These are phyloP conservation scores for Ophiostoma sp. DNA, from an alignment of 2,329 filamentous ascomycete genomes.

Conservation along the genomic window DNA sequence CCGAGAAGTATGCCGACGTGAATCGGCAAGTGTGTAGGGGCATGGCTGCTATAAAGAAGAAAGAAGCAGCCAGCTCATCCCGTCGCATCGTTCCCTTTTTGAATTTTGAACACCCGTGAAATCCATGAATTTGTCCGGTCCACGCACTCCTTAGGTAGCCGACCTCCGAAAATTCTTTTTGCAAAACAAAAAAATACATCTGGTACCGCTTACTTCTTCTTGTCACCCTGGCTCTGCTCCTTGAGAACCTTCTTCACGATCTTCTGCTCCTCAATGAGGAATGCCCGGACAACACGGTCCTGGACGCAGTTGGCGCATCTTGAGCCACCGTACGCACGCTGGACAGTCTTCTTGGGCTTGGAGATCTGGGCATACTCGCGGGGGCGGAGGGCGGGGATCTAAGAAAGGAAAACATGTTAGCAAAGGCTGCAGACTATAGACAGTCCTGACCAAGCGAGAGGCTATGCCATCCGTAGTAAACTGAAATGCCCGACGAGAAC, in stretches of 20 bases:
- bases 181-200: constrained; percentile 10
- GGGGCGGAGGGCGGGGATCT: constrained; percentile 85
- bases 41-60: constrained; percentile 13
- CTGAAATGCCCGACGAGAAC: too few species aligned
- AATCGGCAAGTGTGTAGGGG: constrained; percentile 14
- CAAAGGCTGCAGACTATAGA: neutral
- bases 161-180: constrained; percentile 17
- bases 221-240: constrained; percentile 58
- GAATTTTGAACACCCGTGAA: constrained; percentile 20
- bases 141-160: constrained; percentile 7
- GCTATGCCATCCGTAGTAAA: too few species aligned
- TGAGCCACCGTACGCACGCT: constrained; percentile 96
- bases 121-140: constrained; percentile 17
- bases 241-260: constrained; percentile 99
- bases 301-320: constrained; percentile 98
- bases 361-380: constrained; percentile 97
- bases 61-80: constrained; percentile 17
- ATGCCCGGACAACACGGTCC: constrained; percentile 94
- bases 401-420: constrained; percentile 4
- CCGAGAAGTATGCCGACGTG: constrained; percentile 12
- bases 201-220: constrained; percentile 26
- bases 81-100: constrained; percentile 16
- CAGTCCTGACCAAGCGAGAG: neutral
- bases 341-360: constrained; percentile 98
- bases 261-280: constrained; percentile 99